Evolutionary conservation across 768 basidiomycete species (phyloP).

Genomic region (Thelephora aurantiotincta): DNA sequence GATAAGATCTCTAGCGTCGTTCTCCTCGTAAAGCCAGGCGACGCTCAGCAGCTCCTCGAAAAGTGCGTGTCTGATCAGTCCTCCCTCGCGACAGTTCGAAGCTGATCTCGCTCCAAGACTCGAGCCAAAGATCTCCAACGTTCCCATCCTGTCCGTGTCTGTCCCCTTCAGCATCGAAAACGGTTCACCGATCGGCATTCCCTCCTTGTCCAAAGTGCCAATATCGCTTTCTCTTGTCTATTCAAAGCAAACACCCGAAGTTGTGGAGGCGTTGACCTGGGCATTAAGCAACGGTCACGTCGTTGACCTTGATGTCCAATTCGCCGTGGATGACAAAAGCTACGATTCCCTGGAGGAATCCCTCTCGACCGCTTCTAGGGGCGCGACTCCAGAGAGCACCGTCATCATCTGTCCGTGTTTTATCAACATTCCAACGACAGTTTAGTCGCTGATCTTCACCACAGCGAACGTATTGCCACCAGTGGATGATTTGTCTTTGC

Average conservation of each 20-base stretch:
- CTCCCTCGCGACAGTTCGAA: neutral
- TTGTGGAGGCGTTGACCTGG: conserved; percentile 45
- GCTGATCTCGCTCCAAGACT: conserved; percentile 4
- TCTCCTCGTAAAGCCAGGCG: conserved; percentile 26
- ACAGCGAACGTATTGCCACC: conserved; percentile 73
- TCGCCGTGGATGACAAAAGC: conserved; percentile 31
- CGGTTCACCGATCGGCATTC: conserved; percentile 22
- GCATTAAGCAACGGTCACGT: conserved; percentile 47
- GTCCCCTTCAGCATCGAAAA: conserved; percentile 48
- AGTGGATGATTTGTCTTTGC: conserved; percentile 52
- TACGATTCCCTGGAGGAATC: conserved; percentile 63
- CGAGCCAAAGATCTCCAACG: conserved; percentile 2
- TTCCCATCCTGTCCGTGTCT: conserved; percentile 38
- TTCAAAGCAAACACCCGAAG: conserved; percentile 29
- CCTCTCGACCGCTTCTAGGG: conserved; percentile 30
- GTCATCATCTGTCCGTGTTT: conserved; percentile 47
- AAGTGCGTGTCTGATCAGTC: conserved; percentile 26
- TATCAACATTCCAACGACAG: neutral
- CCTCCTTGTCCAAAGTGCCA: conserved; percentile 25
- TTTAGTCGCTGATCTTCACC: neutral
- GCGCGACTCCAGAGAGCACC: conserved; percentile 23
- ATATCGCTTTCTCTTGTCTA: conserved; percentile 48
- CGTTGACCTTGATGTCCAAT: conserved; percentile 59
- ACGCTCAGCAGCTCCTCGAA: conserved; percentile 28
- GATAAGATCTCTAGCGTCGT: conserved; percentile 42